phyloP scores from a whole-genome alignment of 805 yeast species.

The Wickerhamomyces subpelliculosus region DNA sequence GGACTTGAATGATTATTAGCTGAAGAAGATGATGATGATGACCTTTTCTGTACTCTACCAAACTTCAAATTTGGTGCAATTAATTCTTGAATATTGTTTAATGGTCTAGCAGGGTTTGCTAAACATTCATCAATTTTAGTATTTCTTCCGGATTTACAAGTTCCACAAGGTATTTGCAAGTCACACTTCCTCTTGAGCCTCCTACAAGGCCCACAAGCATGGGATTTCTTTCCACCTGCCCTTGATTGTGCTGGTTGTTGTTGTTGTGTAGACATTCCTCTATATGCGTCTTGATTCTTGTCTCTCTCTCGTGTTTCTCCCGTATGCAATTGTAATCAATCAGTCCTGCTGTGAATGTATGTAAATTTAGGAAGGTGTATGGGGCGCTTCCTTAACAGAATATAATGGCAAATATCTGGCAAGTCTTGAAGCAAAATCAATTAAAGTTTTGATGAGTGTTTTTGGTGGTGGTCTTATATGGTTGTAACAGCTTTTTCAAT shows the following conservation, averaged over 20 bases:
- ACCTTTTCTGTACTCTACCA: constrained; percentile 11
- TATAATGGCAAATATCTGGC: too few species aligned
- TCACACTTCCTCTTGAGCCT: constrained; percentile 22
- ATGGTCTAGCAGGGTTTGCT: constrained; percentile 20
- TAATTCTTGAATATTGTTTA: constrained; percentile 15
- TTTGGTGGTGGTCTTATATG: too few species aligned
- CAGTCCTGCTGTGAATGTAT: too few species aligned
- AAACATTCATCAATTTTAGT: constrained; percentile 19
- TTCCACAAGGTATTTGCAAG: constrained; percentile 20
- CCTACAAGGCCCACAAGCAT: constrained; percentile 25
- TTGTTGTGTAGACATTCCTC: not conserved
- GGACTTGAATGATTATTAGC: constrained; percentile 3
- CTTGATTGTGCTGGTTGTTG: not conserved
- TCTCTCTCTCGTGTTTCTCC: not conserved
- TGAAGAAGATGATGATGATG: constrained; percentile 6
- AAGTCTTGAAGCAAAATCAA: too few species aligned
- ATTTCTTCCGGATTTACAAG: constrained; percentile 19
- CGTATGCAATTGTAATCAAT: too few species aligned
- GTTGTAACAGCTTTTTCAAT: too few species aligned
- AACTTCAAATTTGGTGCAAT: constrained; percentile 17
- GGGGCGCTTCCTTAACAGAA: too few species aligned
- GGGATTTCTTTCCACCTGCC: constrained; percentile 18
- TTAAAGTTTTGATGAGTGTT: too few species aligned
- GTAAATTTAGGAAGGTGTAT: too few species aligned
- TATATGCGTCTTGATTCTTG: not conserved